A percentile compares a stretch with the other conserved stretches of the same genome.
phyloP scores from a whole-genome alignment of 257 asterid species.

The Handroanthus guayacan region DNA sequence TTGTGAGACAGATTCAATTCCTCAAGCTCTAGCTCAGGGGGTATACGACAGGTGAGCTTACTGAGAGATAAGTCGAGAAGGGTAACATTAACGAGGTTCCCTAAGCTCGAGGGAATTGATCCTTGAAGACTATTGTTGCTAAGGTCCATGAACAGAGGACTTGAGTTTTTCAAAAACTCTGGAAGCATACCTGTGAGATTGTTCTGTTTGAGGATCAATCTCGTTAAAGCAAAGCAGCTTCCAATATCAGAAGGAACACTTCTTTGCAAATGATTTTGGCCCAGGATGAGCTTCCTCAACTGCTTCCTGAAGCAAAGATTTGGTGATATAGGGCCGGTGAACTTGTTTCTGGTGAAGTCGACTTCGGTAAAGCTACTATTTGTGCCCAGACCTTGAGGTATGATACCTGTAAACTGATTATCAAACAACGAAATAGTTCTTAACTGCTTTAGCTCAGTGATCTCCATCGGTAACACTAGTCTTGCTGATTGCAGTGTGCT shows the following conservation, averaged over 20 bases:
- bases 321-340: constrained; percentile 80
- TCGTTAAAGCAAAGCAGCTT: constrained; percentile 60
- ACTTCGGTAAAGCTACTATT: constrained; percentile 59
- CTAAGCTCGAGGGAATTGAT: constrained; percentile 62
- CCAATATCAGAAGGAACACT: constrained; percentile 68
- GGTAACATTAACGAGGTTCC: constrained; percentile 52
- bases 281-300: constrained; percentile 62
- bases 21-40: constrained; percentile 59
- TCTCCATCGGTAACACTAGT: constrained; percentile 53
- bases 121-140: constrained; percentile 68
- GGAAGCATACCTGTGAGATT: constrained; percentile 73
- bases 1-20: constrained; percentile 67
- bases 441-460: constrained; percentile 66
- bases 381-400: constrained; percentile 84
- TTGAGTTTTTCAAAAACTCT: constrained; percentile 51
- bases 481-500: constrained; percentile 32
- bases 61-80: constrained; percentile 64
- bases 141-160: constrained; percentile 59
- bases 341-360: constrained; percentile 68
- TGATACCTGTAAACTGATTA: constrained; percentile 67
- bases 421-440: constrained; percentile 58
- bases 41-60: constrained; percentile 60
- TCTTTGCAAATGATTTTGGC: constrained; percentile 66
- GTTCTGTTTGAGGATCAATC: constrained; percentile 74
- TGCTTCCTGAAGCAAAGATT: constrained; percentile 71